phyloP scores from a whole-genome alignment of 2,329 filamentous ascomycete species.

The Huntiella savannae region DNA sequence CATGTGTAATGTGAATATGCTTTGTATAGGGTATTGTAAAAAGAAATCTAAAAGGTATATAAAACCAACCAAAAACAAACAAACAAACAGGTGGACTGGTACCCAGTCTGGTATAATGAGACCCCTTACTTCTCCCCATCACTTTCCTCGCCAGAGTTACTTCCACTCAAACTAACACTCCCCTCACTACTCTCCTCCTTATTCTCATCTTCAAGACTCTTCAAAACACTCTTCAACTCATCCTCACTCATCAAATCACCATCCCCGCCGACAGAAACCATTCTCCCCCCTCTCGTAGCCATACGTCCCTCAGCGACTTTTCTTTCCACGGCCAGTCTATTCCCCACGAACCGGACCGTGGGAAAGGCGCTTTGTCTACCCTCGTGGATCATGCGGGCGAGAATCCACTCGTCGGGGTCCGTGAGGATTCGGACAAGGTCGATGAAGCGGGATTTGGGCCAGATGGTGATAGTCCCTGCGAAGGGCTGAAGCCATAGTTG shows the following conservation, averaged over 20 bases:
- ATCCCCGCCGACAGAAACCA: constrained; percentile 27
- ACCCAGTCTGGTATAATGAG: neutral
- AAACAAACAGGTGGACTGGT: neutral
- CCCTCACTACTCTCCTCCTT: neutral
- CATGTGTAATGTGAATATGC: no score
- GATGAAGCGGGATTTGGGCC: constrained; percentile 60
- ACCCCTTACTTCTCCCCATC: neutral
- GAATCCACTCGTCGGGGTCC: constrained; percentile 55
- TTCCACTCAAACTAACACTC: constrained; percentile 1
- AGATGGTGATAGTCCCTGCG: constrained; percentile 85
- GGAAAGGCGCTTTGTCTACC: constrained; percentile 82
- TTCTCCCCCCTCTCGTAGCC: constrained; percentile 32
- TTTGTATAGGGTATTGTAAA: neutral
- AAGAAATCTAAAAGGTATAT: neutral
- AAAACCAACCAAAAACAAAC: neutral
- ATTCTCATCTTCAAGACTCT: constrained; percentile 14
- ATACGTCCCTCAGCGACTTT: constrained; percentile 38
- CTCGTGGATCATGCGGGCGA: constrained; percentile 77
- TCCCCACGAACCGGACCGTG: constrained; percentile 77
- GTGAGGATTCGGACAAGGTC: constrained; percentile 78
- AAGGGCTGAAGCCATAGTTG: constrained; percentile 94
- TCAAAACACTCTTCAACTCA: constrained; percentile 32
- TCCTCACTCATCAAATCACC: constrained; percentile 41
- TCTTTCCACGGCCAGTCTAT: constrained; percentile 68
- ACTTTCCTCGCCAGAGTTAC: neutral